A percentile compares a stretch with the other conserved stretches of the same genome.
These are phyloP conservation scores for Verbascum thapsus DNA, from an alignment of 257 asterid genomes.

Conservation along the genomic window DNA sequence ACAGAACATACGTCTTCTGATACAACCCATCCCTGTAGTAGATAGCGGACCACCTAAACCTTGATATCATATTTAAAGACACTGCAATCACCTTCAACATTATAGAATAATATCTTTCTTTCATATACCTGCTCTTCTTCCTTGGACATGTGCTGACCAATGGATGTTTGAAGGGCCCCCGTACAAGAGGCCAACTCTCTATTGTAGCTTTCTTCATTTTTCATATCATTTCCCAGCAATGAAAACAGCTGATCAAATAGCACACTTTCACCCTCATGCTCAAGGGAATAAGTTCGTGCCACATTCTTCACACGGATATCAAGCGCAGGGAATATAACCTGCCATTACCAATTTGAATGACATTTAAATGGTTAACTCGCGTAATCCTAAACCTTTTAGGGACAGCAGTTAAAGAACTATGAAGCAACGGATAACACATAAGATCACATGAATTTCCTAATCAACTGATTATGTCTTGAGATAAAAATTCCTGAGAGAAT, in stretches of 20 bases:
- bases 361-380: conserved; percentile 12
- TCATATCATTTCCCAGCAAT: conserved; percentile 58
- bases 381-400: conserved; percentile 1
- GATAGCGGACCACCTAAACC: background rate
- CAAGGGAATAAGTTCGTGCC: conserved; percentile 95
- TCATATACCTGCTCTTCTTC: conserved; percentile 88
- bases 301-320: conserved; percentile 99
- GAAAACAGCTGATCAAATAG: conserved; percentile 92
- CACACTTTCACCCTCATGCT: conserved; percentile 97
- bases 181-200: conserved; percentile 97
- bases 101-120: too few relatives aligned
- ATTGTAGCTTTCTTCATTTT: conserved; percentile 74
- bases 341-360: conserved; percentile 25
- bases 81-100: too few relatives aligned
- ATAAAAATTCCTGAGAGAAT: conserved; percentile 5
- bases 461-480: conserved; percentile 2
- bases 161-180: conserved; percentile 92
- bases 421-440: conserved; percentile 15
- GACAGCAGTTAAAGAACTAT: conserved; percentile 5
- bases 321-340: conserved; percentile 72
- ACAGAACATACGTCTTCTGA: conserved; percentile 10
- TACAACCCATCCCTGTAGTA: background rate
- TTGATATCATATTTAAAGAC: too few relatives aligned
- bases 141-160: conserved; percentile 99
- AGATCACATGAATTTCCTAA: conserved; percentile 20